These are phyloP conservation scores for Gonium pectorale DNA, from an alignment of 139 green algal genomes.

Conservation along the genomic window DNA sequence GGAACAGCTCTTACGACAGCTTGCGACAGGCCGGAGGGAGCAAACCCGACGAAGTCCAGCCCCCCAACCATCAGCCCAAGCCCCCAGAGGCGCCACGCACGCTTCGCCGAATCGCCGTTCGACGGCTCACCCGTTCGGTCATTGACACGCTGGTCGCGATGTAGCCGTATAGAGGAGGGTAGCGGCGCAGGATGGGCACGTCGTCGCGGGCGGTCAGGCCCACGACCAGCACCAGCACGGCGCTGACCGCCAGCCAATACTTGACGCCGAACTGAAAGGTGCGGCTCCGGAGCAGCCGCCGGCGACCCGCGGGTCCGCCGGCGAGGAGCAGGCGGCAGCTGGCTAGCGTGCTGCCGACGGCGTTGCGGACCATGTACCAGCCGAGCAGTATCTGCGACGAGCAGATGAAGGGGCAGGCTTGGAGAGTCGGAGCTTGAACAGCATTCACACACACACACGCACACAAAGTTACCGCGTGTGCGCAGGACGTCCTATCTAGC, in stretches of 20 bases:
- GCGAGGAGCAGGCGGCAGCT: background rate
- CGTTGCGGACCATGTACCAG: background rate
- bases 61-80: no score
- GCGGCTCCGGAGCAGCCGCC: background rate
- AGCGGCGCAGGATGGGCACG: background rate
- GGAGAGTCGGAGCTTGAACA: background rate
- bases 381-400: background rate
- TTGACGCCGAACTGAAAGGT: conserved; percentile 27
- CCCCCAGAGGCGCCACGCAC: no score
- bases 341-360: background rate
- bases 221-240: conserved; percentile 1
- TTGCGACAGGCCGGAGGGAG: no score
- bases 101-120: no score
- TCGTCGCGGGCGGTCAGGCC: background rate
- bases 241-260: conserved; percentile 14
- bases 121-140: conserved; percentile 29
- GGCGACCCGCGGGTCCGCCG: background rate
- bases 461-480: background rate
- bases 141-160: conserved; percentile 14
- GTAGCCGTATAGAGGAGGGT: conserved; percentile 11
- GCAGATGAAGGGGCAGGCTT: background rate
- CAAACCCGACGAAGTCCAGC: no score
- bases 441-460: background rate
- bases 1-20: no score
- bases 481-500: no score